A percentile compares a stretch with the other conserved stretches of the same genome.
Evolutionary conservation across 129 eudicot genomes (phyloP).

Genomic region (Rutidosis leptorrhynchoides): DNA sequence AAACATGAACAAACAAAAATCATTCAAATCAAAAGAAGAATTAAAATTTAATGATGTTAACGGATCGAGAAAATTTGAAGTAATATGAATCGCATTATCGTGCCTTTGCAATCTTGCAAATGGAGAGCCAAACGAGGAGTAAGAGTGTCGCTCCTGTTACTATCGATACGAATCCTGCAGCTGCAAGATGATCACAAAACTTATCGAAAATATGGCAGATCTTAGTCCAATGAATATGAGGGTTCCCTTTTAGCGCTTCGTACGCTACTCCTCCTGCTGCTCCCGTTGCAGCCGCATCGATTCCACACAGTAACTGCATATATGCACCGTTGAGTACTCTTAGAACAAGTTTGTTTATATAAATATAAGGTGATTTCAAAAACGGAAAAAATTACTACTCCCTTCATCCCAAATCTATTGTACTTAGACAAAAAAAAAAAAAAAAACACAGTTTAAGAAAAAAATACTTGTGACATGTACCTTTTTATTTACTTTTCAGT

Average conservation of each 20-base stretch:
- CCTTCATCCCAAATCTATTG: too few relatives aligned
- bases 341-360: too few relatives aligned
- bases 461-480: too few relatives aligned
- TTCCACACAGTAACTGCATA: too few relatives aligned
- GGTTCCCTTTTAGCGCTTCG: background rate
- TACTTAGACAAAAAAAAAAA: too few relatives aligned
- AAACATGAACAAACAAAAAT: background rate
- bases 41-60: background rate
- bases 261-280: background rate
- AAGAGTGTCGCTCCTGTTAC: background rate
- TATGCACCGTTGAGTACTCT: too few relatives aligned
- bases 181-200: slow-evolving; percentile 4
- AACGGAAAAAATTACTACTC: too few relatives aligned
- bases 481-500: too few relatives aligned
- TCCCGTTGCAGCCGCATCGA: background rate
- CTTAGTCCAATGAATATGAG: background rate
- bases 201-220: background rate
- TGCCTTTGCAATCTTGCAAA: background rate
- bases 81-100: background rate
- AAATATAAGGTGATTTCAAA: too few relatives aligned
- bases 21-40: background rate
- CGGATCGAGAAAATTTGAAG: background rate
- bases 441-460: too few relatives aligned
- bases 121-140: background rate
- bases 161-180: background rate